phyloP scores from a whole-genome alignment of 768 basidiomycete genomes.

The Tricholomella constricta region DNA sequence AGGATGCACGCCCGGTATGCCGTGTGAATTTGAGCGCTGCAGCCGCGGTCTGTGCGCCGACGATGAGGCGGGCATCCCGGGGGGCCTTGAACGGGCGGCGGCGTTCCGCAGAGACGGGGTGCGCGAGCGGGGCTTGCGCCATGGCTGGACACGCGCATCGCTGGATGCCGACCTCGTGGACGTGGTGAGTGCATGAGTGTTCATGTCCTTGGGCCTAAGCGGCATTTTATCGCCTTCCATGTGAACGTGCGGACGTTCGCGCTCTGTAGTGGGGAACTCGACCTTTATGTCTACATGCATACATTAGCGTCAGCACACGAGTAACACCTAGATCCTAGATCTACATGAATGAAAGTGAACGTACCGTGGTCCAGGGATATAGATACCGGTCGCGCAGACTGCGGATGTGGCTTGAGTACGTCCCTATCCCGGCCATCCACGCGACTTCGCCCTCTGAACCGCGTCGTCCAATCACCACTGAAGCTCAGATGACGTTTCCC shows the following conservation, averaged over 20 bases:
- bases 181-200: not conserved
- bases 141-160: conserved; percentile 7
- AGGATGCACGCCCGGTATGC: conserved; percentile 16
- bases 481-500: conserved; percentile 56
- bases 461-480: conserved; percentile 53
- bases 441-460: conserved; percentile 31
- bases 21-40: conserved; percentile 51
- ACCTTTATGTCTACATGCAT: conserved; percentile 13
- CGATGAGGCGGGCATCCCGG: conserved; percentile 27
- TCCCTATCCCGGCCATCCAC: conserved; percentile 4
- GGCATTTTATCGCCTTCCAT: not conserved
- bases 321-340: no score
- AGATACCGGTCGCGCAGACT: conserved; percentile 31
- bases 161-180: conserved; percentile 4
- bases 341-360: not conserved
- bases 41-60: conserved; percentile 36
- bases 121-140: conserved; percentile 23
- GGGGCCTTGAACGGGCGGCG: conserved; percentile 14
- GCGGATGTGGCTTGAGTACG: conserved; percentile 20
- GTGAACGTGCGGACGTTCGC: not conserved
- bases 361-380: not conserved
- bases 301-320: not conserved
- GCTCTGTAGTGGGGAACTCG: conserved; percentile 11
- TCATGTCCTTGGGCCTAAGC: conserved; percentile 5
- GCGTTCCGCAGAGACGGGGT: conserved; percentile 31